Percentiles rank a stretch among this genome's conserved stretches.
Conservation (phyloP, 2,329 filamentous ascomycete species). For the Coniochaeta sp. region DNA sequence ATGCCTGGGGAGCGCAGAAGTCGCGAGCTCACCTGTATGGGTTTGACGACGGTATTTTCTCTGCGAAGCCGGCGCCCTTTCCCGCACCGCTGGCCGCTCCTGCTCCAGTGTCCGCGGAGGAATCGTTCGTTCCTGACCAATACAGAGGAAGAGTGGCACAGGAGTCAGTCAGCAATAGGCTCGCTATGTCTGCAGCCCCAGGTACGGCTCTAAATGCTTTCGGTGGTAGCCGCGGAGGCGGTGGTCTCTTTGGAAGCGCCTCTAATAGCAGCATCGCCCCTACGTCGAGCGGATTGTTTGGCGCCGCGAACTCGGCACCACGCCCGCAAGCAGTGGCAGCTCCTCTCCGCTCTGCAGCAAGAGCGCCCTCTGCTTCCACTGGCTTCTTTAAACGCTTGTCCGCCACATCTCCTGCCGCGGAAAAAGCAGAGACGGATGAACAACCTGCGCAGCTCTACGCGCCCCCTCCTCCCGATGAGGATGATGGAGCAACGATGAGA, state of each 20-base stretch:
- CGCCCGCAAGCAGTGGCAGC: neutral
- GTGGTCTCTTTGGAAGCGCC: neutral
- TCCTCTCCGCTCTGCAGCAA: neutral
- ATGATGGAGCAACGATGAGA: conserved; percentile 13
- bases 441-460: neutral
- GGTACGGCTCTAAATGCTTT: neutral
- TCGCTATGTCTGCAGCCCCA: neutral
- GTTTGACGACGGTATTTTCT: neutral
- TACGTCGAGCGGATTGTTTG: neutral
- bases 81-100: too few species aligned
- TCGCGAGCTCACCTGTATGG: conserved; percentile 28
- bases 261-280: neutral
- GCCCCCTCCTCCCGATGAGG: conserved; percentile 5
- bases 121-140: too few species aligned
- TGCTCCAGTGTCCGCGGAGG: too few species aligned
- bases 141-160: neutral
- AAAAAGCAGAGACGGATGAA: conserved; percentile 5
- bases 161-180: neutral
- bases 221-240: neutral
- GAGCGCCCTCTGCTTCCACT: neutral
- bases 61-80: neutral
- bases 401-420: neutral
- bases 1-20: conserved; percentile 13
- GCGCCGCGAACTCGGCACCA: neutral
- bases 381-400: neutral